phyloP scores from a whole-genome alignment of 108 stramenopile genomes.

The Skeletonema menzelii region DNA sequence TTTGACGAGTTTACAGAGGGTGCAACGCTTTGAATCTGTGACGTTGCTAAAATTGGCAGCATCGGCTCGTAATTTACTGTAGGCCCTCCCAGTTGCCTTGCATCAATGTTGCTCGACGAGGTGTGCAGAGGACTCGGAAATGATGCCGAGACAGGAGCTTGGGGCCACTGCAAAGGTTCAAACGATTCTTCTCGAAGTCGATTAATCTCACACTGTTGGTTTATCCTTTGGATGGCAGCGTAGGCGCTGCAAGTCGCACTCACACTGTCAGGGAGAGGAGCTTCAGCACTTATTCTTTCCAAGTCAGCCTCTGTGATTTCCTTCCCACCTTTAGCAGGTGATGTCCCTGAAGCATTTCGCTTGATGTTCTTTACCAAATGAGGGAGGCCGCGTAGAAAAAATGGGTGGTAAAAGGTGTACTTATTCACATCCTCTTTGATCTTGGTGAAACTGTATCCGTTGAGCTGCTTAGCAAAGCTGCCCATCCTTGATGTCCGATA shows the following conservation, averaged over 20 bases:
- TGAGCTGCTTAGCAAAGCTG: conserved; percentile 53
- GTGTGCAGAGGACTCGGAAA: not conserved
- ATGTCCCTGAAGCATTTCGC: not conserved
- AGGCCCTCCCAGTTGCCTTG: not conserved
- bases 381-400: not conserved
- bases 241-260: not conserved
- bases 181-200: not conserved
- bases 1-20: not conserved
- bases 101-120: not conserved
- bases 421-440: not conserved
- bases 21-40: not conserved
- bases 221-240: not conserved
- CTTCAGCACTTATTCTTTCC: not conserved
- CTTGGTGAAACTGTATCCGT: conserved; percentile 44
- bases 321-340: not conserved
- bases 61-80: not conserved
- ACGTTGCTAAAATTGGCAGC: not conserved
- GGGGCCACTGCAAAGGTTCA: not conserved
- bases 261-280: not conserved
- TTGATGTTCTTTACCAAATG: conserved; percentile 2
- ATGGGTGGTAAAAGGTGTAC: not conserved
- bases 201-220: not conserved
- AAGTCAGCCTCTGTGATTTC: not conserved
- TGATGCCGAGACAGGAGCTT: not conserved
- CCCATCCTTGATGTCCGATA: conserved; percentile 23